Base-by-base conservation (phyloP, 2,329 filamentous ascomycete species). In the Pseudopyrenochaeta lycopersici region DNA sequence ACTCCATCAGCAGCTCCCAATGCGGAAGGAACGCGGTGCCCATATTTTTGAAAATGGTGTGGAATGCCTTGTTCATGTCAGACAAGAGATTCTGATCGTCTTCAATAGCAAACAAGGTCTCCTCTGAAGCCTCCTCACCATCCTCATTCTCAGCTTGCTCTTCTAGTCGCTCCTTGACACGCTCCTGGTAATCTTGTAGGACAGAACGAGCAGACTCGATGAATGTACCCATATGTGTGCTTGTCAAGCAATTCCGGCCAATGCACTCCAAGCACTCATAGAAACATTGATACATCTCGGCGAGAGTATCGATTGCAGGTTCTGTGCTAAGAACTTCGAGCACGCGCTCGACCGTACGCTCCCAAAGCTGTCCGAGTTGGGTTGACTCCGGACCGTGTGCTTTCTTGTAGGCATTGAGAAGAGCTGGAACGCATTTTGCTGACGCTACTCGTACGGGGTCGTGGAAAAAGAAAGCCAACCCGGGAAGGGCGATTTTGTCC, bases 1-100 rank as follows among this genome's bases (percentile, higher is more conserved):
- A 96, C 10, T 84, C 81, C 75, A 97, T 87, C 20, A 99, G 83
- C 47, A 87, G 86, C 73, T 97, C 90, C 93, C 94, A 99, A 36
- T 91, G 83, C 4, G 88, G 89, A 48, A 99, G 83, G 82, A 99
- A 99, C 10, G 84, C 81, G 9, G 87, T 83, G 20, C 91, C 91
- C 74, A 97, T 92, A 79, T 97, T 93, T 82, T 98, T 98, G 84
- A 99, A 99, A 63, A 99, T 92, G 56, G 92, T 94, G 78, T 99
- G 95, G 85, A 96, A 99, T 0, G 95, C 94, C 82, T 99, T 99
- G 86, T 99, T 99, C 95, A 99, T 99, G 72, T 99, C 95, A 1
- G 93, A 97, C 38, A 99, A 84, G 15, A 99, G 84, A 18, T 92
- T 97, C 78, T 98, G 94, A 73, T 99, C 95, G 65, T 99, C 95